Evolutionary conservation across 805 yeast genomes (phyloP).

Genomic region (Jamesozyma lodderae): DNA sequence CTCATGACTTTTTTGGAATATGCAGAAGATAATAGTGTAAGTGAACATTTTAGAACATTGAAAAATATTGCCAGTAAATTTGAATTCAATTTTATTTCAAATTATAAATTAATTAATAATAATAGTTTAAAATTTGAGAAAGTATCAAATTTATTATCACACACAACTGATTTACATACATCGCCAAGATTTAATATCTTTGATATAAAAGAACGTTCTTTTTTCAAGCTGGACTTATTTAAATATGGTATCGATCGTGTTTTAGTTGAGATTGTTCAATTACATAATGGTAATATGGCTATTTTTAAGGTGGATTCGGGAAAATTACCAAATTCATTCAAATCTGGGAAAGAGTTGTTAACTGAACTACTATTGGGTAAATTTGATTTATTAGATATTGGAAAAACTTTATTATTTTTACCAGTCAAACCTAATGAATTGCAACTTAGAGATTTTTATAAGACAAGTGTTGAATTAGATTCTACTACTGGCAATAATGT

Average conservation of each 20-base stretch:
- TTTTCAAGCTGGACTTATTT: slow-evolving; percentile 15
- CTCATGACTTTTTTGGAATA: background rate
- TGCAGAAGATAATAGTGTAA: background rate
- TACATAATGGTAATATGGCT: slow-evolving; percentile 21
- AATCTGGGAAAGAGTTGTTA: slow-evolving; percentile 8
- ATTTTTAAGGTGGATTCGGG: slow-evolving; percentile 21
- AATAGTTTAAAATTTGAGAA: slow-evolving; percentile 13
- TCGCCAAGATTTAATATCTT: slow-evolving; percentile 14
- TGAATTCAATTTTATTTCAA: slow-evolving; percentile 5
- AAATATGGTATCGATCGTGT: slow-evolving; percentile 12
- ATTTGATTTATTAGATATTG: slow-evolving; percentile 12
- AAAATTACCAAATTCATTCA: slow-evolving; percentile 7
- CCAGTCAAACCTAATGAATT: slow-evolving; percentile 20
- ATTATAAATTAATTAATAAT: slow-evolving; percentile 9
- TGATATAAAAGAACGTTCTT: slow-evolving; percentile 14
- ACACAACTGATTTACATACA: slow-evolving; percentile 9
- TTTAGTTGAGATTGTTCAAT: slow-evolving; percentile 21
- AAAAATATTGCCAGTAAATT: background rate
- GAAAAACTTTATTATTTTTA: slow-evolving; percentile 23
- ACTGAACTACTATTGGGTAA: slow-evolving; percentile 9
- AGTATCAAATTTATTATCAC: slow-evolving; percentile 21
- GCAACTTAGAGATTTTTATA: slow-evolving; percentile 6
- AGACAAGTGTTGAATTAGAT: slow-evolving; percentile 11
- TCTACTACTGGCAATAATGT: slow-evolving; percentile 20
- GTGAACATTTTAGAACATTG: slow-evolving; percentile 3